Base-by-base conservation (phyloP, 768 basidiomycete species). In the Mycena alexandri region DNA sequence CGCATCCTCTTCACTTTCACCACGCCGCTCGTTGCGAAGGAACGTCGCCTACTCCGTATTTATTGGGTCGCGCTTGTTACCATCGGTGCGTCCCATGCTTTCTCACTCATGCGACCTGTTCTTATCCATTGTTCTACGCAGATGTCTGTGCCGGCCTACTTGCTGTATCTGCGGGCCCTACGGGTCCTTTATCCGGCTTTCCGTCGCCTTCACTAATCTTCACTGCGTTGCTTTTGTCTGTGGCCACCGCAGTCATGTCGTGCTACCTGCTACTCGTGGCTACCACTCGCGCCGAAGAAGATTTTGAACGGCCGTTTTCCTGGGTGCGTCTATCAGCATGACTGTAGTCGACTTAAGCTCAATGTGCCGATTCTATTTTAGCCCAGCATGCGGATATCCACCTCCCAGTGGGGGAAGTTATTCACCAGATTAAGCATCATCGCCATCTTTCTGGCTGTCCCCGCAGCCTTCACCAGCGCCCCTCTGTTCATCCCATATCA, bases 161-260 rank as follows among this genome's bases (percentile, higher is more conserved):
- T 13, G 50, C 50, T 13, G 21, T 51, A 51, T 51, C 50, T 19
- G 14, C 50, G 13, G 50, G 50, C 50, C 50, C 50, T n/a, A 19
- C 50, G 14, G 50, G 50, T 14, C 50, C 50, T 14, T 51, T 51
- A 33, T 51, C 50, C 25, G 50, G 16, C 50, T 51, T 29, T 51
- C 50, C 50, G n/a, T 33, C 50, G 50, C 50, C 50, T 29, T 51
- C 50, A 34, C n/a, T n/a, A n/a, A n/a, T n/a, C n/a, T n/a, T n/a
- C n/a, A n/a, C n/a, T n/a, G n/a, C n/a, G n/a, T n/a, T n/a, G n/a
- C n/a, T n/a, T n/a, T n/a, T n/a, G n/a, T n/a, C n/a, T n/a, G n/a
- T n/a, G n/a, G n/a, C n/a, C n/a, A n/a, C n/a, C n/a, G n/a, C n/a
- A n/a, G n/a, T n/a, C n/a, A n/a, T n/a, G n/a, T n/a, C n/a, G n/a